Percentiles rank a stretch among this genome's conserved stretches.
phyloP scores from a whole-genome alignment of 805 yeast species.

The Saturnispora sekii region DNA sequence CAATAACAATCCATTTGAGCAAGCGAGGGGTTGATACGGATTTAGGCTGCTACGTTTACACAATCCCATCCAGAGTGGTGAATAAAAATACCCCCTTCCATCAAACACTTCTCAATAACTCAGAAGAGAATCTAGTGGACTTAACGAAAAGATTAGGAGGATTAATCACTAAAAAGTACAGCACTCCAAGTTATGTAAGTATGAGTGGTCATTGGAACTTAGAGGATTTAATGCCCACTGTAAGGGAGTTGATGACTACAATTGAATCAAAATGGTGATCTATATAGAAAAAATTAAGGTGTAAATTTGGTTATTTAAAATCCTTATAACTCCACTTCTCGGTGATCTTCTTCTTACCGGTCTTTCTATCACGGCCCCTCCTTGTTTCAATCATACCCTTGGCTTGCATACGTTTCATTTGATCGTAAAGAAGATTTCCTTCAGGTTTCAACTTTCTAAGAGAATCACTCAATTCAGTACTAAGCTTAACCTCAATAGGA shows the following conservation, averaged over 20 bases:
- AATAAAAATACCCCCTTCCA: conserved; percentile 21
- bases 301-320: conserved; percentile 39
- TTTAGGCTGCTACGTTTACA: conserved; percentile 37
- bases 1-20: conserved; percentile 30
- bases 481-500: conserved; percentile 67
- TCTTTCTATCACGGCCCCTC: conserved; percentile 53
- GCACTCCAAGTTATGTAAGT: conserved; percentile 36
- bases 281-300: neutral
- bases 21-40: conserved; percentile 22
- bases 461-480: conserved; percentile 82
- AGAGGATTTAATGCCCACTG: conserved; percentile 23
- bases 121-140: conserved; percentile 33
- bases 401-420: conserved; percentile 72
- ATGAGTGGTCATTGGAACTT: conserved; percentile 31
- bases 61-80: conserved; percentile 28
- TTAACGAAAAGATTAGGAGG: conserved; percentile 34
- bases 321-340: conserved; percentile 94
- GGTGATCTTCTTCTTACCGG: conserved; percentile 63
- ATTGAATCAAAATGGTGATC: conserved; percentile 21
- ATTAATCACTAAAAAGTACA: conserved; percentile 31
- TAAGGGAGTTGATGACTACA: conserved; percentile 22
- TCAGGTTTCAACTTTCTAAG: conserved; percentile 81
- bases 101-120: conserved; percentile 35
- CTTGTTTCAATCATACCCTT: conserved; percentile 83
- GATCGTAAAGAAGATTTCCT: conserved; percentile 77